These are phyloP conservation scores for Picocystis sp. DNA, from an alignment of 163 green algal genomes.

Conservation along the genomic window DNA sequence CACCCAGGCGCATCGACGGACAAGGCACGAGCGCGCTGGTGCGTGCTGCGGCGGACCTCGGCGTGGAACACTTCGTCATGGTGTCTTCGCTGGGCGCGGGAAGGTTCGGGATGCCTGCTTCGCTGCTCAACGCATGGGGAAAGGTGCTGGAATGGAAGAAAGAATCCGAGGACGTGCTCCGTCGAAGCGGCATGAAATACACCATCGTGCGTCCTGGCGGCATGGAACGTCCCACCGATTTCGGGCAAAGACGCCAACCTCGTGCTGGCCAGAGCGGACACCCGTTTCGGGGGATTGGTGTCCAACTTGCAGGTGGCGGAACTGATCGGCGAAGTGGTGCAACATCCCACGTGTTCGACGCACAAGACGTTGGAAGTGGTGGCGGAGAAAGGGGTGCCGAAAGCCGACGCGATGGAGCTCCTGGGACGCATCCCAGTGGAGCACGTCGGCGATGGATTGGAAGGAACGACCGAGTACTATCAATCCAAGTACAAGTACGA, in stretches of 20 bases:
- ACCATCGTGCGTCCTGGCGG: conserved; percentile 45
- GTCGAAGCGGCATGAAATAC: conserved; percentile 66
- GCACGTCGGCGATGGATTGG: too few relatives aligned
- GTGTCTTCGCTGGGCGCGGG: conserved; percentile 50
- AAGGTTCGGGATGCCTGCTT: conserved; percentile 63
- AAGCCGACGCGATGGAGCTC: too few relatives aligned
- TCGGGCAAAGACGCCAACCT: conserved; percentile 85
- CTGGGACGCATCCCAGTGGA: too few relatives aligned
- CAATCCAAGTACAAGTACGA: too few relatives aligned
- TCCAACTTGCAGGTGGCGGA: conserved; percentile 56
- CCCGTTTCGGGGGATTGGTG: conserved; percentile 70
- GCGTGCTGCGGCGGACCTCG: conserved; percentile 16
- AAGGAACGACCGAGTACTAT: too few relatives aligned
- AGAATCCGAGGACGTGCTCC: conserved; percentile 58
- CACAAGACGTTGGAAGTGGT: conserved; percentile 89
- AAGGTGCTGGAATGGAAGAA: conserved; percentile 70
- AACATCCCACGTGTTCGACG: conserved; percentile 33
- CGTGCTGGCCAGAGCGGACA: conserved; percentile 43
- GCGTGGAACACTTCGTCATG: conserved; percentile 52
- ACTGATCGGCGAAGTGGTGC: conserved; percentile 44
- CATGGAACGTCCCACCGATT: conserved; percentile 76
- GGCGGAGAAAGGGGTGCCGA: conserved; percentile 12
- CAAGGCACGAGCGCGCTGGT: conserved; percentile 33
- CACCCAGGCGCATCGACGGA: conserved; percentile 21
- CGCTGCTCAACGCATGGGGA: conserved; percentile 77